These are phyloP conservation scores for Cyberlindnera euphorbiae DNA, from an alignment of 805 yeast species.

Conservation along the genomic window DNA sequence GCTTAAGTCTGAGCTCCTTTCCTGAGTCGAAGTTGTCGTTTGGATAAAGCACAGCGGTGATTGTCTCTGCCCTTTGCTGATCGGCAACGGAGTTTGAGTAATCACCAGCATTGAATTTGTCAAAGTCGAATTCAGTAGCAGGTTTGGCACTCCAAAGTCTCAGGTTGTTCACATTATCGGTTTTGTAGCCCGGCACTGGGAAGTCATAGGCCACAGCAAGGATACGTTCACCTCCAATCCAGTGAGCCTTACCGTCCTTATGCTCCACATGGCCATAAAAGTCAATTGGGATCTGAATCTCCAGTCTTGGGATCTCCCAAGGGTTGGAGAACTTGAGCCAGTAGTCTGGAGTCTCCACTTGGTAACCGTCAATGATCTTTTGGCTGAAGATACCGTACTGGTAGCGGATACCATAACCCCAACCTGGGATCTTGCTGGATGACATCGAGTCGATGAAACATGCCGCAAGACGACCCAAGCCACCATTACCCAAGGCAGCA, in stretches of 20 bases:
- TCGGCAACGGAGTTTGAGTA: slow-evolving; percentile 76
- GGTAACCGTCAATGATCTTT: slow-evolving; percentile 85
- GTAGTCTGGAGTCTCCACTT: slow-evolving; percentile 91
- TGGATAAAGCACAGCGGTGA: slow-evolving; percentile 89
- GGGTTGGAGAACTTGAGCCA: slow-evolving; percentile 89
- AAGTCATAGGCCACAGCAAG: slow-evolving; percentile 87
- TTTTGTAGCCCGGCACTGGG: slow-evolving; percentile 89
- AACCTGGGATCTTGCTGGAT: slow-evolving; percentile 82
- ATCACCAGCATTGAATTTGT: slow-evolving; percentile 88
- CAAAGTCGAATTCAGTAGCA: slow-evolving; percentile 85
- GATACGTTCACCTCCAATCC: slow-evolving; percentile 89
- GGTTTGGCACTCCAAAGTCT: slow-evolving; percentile 90
- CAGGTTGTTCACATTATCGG: slow-evolving; percentile 79
- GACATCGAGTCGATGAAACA: slow-evolving; percentile 88
- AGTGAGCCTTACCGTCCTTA: slow-evolving; percentile 47
- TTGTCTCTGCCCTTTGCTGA: slow-evolving; percentile 87
- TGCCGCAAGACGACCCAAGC: slow-evolving; percentile 90
- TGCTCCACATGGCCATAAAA: slow-evolving; percentile 70
- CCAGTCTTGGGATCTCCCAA: slow-evolving; percentile 87
- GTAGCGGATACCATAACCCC: slow-evolving; percentile 95
- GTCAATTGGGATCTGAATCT: slow-evolving; percentile 84
- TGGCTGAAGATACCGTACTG: slow-evolving; percentile 93
- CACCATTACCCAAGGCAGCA: slow-evolving; percentile 95
- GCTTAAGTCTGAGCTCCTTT: slow-evolving; percentile 87
- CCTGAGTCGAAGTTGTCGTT: slow-evolving; percentile 91